phyloP scores from a whole-genome alignment of 495 filamentous ascomycete species.

The Hypoxylon rickii region DNA sequence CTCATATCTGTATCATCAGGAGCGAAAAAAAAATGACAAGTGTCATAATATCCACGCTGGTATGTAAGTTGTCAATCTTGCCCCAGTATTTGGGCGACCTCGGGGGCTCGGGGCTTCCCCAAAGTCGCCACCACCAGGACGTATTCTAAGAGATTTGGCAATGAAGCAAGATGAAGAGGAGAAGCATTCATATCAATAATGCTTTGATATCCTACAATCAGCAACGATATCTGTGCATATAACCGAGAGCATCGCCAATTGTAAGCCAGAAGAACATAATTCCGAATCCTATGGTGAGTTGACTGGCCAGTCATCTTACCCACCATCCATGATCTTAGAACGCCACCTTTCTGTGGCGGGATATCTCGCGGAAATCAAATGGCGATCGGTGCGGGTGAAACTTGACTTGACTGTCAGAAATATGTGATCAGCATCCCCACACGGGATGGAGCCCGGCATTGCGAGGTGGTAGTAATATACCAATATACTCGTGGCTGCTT shows the following conservation, averaged over 20 bases:
- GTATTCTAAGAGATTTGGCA: background rate
- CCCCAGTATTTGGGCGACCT: constrained; percentile 14
- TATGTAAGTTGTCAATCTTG: constrained; percentile 10
- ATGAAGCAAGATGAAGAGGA: too few relatives aligned
- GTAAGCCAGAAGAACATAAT: background rate
- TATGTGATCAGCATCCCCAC: background rate
- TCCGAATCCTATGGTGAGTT: too few relatives aligned
- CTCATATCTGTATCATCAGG: constrained; percentile 6
- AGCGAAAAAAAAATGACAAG: background rate
- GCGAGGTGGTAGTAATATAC: constrained; percentile 4
- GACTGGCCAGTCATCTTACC: too few relatives aligned
- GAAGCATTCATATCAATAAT: too few relatives aligned
- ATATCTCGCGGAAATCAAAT: constrained; percentile 6
- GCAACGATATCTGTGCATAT: background rate
- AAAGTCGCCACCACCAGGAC: constrained; percentile 3
- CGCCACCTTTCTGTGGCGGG: constrained; percentile 5
- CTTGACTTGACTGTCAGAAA: background rate
- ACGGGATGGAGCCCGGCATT: background rate
- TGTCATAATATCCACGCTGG: background rate
- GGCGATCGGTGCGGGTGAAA: background rate
- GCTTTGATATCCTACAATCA: too few relatives aligned
- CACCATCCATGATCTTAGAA: background rate
- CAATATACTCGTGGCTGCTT: background rate
- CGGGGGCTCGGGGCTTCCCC: background rate
- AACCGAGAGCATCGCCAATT: background rate